phyloP scores from a whole-genome alignment of 495 filamentous ascomycete species.

The Chlorociboria aeruginascens region DNA sequence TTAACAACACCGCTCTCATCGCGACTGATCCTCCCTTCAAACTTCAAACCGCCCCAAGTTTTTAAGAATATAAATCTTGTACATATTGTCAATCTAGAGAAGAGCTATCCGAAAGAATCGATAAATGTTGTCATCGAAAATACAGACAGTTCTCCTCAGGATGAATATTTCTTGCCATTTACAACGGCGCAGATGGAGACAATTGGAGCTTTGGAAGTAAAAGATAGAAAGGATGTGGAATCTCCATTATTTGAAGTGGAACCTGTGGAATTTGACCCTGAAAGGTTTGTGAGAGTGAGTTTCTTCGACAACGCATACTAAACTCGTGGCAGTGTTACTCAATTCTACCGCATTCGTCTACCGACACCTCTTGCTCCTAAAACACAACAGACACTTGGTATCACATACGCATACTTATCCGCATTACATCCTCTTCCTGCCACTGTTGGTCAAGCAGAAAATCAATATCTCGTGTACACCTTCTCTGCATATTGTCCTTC shows the following conservation, averaged over 20 bases:
- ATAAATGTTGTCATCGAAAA: conserved; percentile 95
- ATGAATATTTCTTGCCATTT: conserved; percentile 84
- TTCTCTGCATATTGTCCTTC: conserved; percentile 75
- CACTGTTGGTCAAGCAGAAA: conserved; percentile 63
- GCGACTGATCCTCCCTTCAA: conserved; percentile 40
- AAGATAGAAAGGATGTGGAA: conserved; percentile 70
- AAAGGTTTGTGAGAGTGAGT: conserved; percentile 36
- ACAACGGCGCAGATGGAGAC: conserved; percentile 56
- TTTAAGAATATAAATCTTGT: conserved; percentile 89
- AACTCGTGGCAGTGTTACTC: conserved; percentile 44
- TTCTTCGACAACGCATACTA: conserved; percentile 10
- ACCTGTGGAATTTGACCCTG: conserved; percentile 47
- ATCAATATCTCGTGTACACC: conserved; percentile 73
- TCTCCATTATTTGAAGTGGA: conserved; percentile 56
- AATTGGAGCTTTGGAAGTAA: conserved; percentile 79
- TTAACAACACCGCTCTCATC: conserved; percentile 26
- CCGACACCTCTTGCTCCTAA: conserved; percentile 61
- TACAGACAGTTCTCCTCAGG: conserved; percentile 55
- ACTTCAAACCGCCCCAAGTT: conserved; percentile 76
- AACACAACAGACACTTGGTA: conserved; percentile 71
- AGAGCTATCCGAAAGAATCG: conserved; percentile 75
- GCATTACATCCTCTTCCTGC: conserved; percentile 69
- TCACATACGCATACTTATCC: conserved; percentile 68
- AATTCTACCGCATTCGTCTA: conserved; percentile 77
- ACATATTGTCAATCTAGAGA: conserved; percentile 83